A percentile compares a stretch with the other conserved stretches of the same genome.
Conservation (phyloP, 768 basidiomycete species). For the Hydnum rufescens region DNA sequence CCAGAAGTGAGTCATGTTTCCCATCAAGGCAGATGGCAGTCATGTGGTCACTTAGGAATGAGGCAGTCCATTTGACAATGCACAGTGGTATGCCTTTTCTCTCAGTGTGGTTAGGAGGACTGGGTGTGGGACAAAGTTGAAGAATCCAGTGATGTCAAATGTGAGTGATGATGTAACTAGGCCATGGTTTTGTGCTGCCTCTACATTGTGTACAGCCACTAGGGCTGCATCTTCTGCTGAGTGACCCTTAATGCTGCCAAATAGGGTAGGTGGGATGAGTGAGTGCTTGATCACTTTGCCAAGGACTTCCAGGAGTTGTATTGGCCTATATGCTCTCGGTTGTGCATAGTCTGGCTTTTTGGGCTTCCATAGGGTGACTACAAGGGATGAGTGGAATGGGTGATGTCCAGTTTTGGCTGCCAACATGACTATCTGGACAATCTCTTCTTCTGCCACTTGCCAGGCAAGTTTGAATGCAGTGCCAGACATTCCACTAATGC, state of each 20-base stretch:
- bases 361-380: not conserved
- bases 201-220: not conserved
- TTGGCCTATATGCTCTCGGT: conserved; percentile 19
- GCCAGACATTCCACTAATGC: not conserved
- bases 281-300: conserved; percentile 16
- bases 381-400: not conserved
- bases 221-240: not conserved
- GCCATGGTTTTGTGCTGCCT: not conserved
- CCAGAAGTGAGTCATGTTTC: not conserved
- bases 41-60: not conserved
- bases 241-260: not conserved
- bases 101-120: not conserved
- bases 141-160: conserved; percentile 2
- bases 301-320: conserved; percentile 19
- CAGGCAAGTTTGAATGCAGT: not conserved
- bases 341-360: conserved; percentile 17
- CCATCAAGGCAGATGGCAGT: not conserved
- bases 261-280: not conserved
- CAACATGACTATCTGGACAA: not conserved
- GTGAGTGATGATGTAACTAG: not conserved
- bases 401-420: not conserved
- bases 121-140: not conserved
- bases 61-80: not conserved
- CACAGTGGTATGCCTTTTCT: not conserved
- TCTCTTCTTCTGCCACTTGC: not conserved